phyloP scores from a whole-genome alignment of 352 stramenopile species.

The Pythium volutum region DNA sequence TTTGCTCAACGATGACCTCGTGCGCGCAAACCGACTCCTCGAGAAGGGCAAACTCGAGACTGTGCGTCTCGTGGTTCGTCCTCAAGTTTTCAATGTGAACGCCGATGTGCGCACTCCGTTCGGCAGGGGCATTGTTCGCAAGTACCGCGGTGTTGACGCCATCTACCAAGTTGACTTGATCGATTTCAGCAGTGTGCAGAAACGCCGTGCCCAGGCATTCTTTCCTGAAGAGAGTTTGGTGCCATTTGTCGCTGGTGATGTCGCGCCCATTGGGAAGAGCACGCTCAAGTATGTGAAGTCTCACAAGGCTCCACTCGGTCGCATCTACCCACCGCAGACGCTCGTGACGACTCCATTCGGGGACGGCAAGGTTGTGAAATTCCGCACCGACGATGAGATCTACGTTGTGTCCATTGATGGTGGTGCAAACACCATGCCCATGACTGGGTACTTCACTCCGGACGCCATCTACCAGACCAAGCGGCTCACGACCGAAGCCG shows the following conservation, averaged over 20 bases:
- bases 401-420: conserved; percentile 59
- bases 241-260: conserved; percentile 35
- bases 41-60: conserved; percentile 25
- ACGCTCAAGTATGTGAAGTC: conserved; percentile 61
- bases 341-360: conserved; percentile 80
- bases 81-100: conserved; percentile 60
- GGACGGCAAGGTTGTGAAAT: conserved; percentile 57
- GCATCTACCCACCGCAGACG: conserved; percentile 46
- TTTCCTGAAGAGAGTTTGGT: conserved; percentile 57
- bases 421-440: conserved; percentile 36
- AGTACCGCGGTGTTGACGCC: conserved; percentile 65
- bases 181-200: conserved; percentile 45
- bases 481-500: conserved; percentile 29
- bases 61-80: conserved; percentile 46
- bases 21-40: conserved; percentile 63
- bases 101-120: conserved; percentile 59
- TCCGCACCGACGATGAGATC: conserved; percentile 64
- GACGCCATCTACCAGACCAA: conserved; percentile 45
- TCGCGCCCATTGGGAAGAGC: conserved; percentile 37
- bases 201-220: conserved; percentile 51
- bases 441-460: conserved; percentile 45
- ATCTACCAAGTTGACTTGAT: conserved; percentile 82
- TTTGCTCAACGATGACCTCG: conserved; percentile 66
- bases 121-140: conserved; percentile 62
- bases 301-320: conserved; percentile 34